Evolutionary conservation across 2,329 filamentous ascomycete genomes (phyloP), one percentile per base, ranked within the genome.

Genomic region (Alternaria sp.): DNA sequence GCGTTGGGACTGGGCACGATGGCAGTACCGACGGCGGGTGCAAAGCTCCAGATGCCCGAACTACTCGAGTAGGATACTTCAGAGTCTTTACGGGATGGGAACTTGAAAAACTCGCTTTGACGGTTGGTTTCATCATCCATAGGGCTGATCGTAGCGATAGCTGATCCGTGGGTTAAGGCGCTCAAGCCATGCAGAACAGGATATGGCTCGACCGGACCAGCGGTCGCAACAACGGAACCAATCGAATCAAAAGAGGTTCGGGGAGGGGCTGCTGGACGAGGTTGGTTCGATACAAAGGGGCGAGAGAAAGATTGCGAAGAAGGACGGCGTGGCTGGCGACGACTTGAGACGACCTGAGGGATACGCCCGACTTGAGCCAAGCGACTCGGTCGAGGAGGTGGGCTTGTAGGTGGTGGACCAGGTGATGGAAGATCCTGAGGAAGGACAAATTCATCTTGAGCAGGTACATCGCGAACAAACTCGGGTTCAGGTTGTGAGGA

Each of bases 301-400:
- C 92, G 84, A 3, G 93, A 97, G 74, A 97, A 97, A 31, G 92
- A 96, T 72, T 88, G 89, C 1, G 90, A 86, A 0, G 91, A 89
- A 1, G 86, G 85, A 46, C 86, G 86, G 61, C 90, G 85, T 34
- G 87, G 82, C 52, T 88, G 85, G 45, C 84, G 83, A 46, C 82
- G 80, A 50, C 85, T 87, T 44, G 87, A 91, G 29, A 94, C 83
- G 4, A 97, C 92, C 68, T 88, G 88, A 8, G 93, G 93, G 51
- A 97, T 97, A 14, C 93, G 87, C 8, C 93, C 93, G 45, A 97
- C 88, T 66, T 94, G 92, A 28, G 88, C 87, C 17, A 96, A 80
- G 55, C 93, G 85, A 71, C 87, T 91, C 9, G 86, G 86, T 9
- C 79, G 80, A 36, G 78, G 77, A 21, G 77, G 69, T 21, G 72